These are phyloP conservation scores for Arthromyces matolae DNA, from an alignment of 768 basidiomycete species.

Conservation along the genomic window DNA sequence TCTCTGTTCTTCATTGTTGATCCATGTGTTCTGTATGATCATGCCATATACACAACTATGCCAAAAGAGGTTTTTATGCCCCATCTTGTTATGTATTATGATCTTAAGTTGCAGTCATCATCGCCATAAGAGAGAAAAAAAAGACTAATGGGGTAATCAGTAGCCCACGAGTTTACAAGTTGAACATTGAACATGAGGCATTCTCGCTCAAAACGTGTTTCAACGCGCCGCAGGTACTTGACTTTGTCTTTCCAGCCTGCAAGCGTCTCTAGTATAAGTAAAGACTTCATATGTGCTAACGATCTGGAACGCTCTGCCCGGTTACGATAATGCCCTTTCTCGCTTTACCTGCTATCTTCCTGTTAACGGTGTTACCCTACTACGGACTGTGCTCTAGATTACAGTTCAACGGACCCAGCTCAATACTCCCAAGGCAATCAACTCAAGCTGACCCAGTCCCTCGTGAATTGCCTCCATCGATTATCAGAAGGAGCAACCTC, in stretches of 20 bases:
- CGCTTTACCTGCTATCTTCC: slow-evolving; percentile 1
- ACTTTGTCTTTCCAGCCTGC: not conserved
- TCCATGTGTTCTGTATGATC: slow-evolving; percentile 24
- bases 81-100: too few species aligned
- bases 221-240: too few species aligned
- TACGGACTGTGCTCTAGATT: slow-evolving; percentile 11
- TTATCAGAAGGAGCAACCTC: slow-evolving; percentile 24
- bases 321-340: slow-evolving; percentile 6
- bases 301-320: slow-evolving; percentile 2
- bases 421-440: not conserved
- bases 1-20: slow-evolving; percentile 21
- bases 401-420: slow-evolving; percentile 1
- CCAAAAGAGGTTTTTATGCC: slow-evolving; percentile 17
- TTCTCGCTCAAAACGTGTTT: slow-evolving; percentile 4
- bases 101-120: too few species aligned
- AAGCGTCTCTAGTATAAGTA: not conserved
- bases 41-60: slow-evolving; percentile 12
- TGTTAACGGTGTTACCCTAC: slow-evolving; percentile 1
- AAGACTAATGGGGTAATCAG: not conserved
- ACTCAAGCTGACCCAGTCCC: not conserved
- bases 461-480: slow-evolving; percentile 6
- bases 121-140: too few species aligned
- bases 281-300: slow-evolving; percentile 5
- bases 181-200: slow-evolving; percentile 14
- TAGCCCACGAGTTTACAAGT: too few species aligned